Base-by-base conservation (phyloP, 169 alveolate genomes). In the Plasmodium ovale region DNA sequence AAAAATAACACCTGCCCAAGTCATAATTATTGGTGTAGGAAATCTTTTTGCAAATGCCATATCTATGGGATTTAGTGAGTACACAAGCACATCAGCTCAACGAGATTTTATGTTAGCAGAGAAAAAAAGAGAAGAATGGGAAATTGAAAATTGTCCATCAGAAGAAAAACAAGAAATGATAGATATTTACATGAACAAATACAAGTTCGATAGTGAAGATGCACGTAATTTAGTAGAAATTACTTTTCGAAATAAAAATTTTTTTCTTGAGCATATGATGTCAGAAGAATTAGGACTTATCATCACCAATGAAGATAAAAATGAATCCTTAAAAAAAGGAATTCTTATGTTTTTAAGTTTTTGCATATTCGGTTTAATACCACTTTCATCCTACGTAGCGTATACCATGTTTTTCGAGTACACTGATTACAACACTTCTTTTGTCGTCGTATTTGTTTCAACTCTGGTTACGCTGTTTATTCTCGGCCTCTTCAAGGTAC, bases 251-350 rank as follows among this genome's bases (percentile, higher is more conserved):
- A 95, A 96, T 71, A 92, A 93, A 71, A 92, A 93, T 53, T 96
- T 95, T 68, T 96, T 96, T 91, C 92, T 96, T 35, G 95, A 94
- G 53, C 97, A 96, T 89, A 96, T 96, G 98, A 96, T 96, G 98
- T 96, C 94, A 21, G 98, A 96, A 92, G 98, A 96, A 74, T 88
- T 96, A 60, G 98, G 98, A 10, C 94, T 96, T 23, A 64, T 96
- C 56, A 29, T 92, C 60, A 84, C 92, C 2, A 94, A 94, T 39
- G 85, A 93, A 51, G 97, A 92, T 31, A 92, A 92, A 58, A 94
- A 96, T 53, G 94, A 96, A 21, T 87, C 95, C 2, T 37, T 92
- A 35, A 92, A 88, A 85, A 72, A 94, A 73, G 98, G 97, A 39
- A 65, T 92, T 73, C 69, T 95, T 35, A 96, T 96, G 98, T 95